Conservation (phyloP, 768 basidiomycete genomes). For the Rhodotorula kratochvilovae region DNA sequence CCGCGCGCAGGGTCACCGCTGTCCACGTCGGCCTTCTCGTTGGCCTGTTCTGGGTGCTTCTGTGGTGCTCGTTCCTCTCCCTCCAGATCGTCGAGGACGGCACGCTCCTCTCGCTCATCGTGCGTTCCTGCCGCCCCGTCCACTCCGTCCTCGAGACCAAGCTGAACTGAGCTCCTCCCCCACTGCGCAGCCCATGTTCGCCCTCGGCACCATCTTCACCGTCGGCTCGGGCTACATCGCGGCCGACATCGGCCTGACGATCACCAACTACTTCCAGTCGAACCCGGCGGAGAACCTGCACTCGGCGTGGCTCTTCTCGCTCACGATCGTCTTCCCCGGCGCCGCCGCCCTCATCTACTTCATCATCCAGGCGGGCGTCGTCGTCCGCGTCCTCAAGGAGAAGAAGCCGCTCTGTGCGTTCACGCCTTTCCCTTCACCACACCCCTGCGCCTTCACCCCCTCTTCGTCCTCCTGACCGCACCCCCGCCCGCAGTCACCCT, state of each 20-base stretch:
- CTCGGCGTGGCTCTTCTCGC: slow-evolving; percentile 71
- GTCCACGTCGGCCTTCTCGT: slow-evolving; percentile 74
- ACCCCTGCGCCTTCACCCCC: neutral
- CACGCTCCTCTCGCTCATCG: slow-evolving; percentile 53
- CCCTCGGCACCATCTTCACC: slow-evolving; percentile 52
- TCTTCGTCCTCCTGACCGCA: neutral
- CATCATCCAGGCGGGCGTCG: slow-evolving; percentile 71
- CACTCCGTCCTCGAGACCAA: neutral
- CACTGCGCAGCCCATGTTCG: slow-evolving; percentile 17
- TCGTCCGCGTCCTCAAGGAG: slow-evolving; percentile 70
- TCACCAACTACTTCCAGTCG: slow-evolving; percentile 59
- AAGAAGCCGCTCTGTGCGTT: slow-evolving; percentile 62
- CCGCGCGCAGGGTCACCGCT: slow-evolving; percentile 51
- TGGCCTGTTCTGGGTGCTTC: slow-evolving; percentile 51
- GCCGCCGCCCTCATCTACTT: slow-evolving; percentile 66
- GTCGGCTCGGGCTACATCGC: slow-evolving; percentile 74
- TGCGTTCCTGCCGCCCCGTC: slow-evolving; percentile 7
- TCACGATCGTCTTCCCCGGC: slow-evolving; percentile 75
- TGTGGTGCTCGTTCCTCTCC: slow-evolving; percentile 45
- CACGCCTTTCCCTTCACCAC: neutral
- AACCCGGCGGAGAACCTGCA: slow-evolving; percentile 58
- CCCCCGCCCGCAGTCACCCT: slow-evolving; percentile 57
- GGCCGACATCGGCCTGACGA: slow-evolving; percentile 69
- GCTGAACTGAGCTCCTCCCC: neutral
- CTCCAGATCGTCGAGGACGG: slow-evolving; percentile 86